Percentiles rank a stretch among this genome's conserved stretches.
Conservation (phyloP, 2,329 filamentous ascomycete species). For the Westerdykella sp. region DNA sequence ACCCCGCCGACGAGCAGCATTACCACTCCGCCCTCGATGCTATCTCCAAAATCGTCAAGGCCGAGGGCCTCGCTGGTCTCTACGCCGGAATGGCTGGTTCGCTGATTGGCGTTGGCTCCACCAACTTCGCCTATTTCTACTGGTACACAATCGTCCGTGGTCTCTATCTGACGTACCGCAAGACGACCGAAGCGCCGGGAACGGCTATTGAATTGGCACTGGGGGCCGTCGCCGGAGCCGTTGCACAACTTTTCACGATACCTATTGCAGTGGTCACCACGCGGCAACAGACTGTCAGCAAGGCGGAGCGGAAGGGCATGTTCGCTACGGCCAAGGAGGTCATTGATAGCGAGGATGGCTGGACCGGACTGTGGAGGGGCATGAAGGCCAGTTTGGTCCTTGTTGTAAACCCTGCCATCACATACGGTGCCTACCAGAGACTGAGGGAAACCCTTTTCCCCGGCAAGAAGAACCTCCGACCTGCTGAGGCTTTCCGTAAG, state of each 20-base stretch:
- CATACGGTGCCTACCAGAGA: constrained; percentile 93
- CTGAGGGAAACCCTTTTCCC: constrained; percentile 73
- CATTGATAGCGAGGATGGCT: constrained; percentile 81
- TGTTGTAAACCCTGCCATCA: constrained; percentile 94
- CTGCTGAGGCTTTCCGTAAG: constrained; percentile 88
- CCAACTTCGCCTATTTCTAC: constrained; percentile 99
- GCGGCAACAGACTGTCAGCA: constrained; percentile 86
- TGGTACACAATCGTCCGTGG: constrained; percentile 90
- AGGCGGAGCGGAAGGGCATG: constrained; percentile 76
- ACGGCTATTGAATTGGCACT: constrained; percentile 78
- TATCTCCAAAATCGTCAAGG: constrained; percentile 71
- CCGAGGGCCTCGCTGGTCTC: constrained; percentile 74
- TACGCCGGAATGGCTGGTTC: constrained; percentile 86
- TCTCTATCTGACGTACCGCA: constrained; percentile 61
- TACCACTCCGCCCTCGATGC: constrained; percentile 87
- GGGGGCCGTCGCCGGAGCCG: constrained; percentile 78
- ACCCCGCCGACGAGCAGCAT: constrained; percentile 55
- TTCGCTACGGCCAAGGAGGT: constrained; percentile 85
- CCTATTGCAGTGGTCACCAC: constrained; percentile 94
- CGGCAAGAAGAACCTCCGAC: constrained; percentile 65
- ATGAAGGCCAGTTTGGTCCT: constrained; percentile 93
- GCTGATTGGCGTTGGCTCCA: constrained; percentile 86
- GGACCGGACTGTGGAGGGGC: constrained; percentile 85
- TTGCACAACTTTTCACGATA: constrained; percentile 94
- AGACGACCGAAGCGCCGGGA: constrained; percentile 59